Base-by-base conservation (phyloP, 2,329 filamentous ascomycete genomes). In the Paecilomyces dactylethromorphus region DNA sequence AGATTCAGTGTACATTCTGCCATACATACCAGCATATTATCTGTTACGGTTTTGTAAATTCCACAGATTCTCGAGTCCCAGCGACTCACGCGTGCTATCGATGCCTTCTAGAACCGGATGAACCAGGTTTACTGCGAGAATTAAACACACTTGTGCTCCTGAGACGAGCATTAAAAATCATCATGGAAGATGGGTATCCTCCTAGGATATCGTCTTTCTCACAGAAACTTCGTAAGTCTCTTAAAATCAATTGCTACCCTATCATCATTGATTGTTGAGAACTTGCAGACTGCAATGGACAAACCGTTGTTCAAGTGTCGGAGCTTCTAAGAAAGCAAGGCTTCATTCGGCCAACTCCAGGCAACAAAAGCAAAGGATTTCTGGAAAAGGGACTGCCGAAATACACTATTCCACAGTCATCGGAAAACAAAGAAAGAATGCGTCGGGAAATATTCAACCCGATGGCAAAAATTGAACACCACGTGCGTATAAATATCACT, bases 1-100 rank as follows among this genome's bases (percentile, higher is more conserved):
- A 80, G 78, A 64, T 79, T n/a, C 56, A 72, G 58, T 82, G 79
- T 61, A 59, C 63, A 12, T 79, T 74, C 60, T 82, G 79, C 62
- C 63, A 70, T 39, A 76, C 69, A 10, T 76, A 72, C 64, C 79
- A 82, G 61, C 79, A 82, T 67, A 57, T 74, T 26, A 64, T 72
- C 45, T 82, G 79, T 64, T 80, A 80, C 59, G 79, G 79, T 4
- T 81, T 76, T 61, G 64, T 65, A 8, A 67, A 62, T 31, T 45
- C 58, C 1, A 60, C 69, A n/a, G 78, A 80, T 62, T 64, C 68
- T 10, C 72, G 73, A 32, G 60, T 80, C 21, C 74, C 76, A 32
- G 65, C 71, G 29, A 60, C 69, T n/a, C 78, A 82, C 63, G 70
- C 72, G 15, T 82, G 79, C 67, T 81, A 81, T 62, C 65, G 66